A percentile compares a stretch with the other conserved stretches of the same genome.
Conservation (phyloP, 768 basidiomycete species). For the Boletus bicolor region DNA sequence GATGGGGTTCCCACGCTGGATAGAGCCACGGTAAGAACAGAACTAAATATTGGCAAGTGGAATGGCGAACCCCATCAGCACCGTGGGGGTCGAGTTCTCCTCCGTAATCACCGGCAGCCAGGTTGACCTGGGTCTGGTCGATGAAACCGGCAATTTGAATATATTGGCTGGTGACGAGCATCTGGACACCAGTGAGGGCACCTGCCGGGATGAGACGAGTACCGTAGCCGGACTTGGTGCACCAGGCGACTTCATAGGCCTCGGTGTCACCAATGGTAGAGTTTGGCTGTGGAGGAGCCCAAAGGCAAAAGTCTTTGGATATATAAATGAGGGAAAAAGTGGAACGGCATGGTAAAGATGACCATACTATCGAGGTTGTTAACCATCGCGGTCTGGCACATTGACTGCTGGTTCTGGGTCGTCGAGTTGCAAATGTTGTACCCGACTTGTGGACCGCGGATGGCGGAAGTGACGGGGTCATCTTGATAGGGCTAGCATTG, state of each 20-base stretch:
- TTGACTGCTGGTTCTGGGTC: conserved; percentile 56
- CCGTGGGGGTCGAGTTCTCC: conserved; percentile 80
- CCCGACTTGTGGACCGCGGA: conserved; percentile 59
- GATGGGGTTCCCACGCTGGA: conserved; percentile 74
- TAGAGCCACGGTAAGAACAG: conserved; percentile 6
- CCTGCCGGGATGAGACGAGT: conserved; percentile 68
- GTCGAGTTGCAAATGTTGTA: conserved; percentile 70
- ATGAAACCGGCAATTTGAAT: conserved; percentile 61
- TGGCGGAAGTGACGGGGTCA: conserved; percentile 37
- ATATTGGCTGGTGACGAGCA: conserved; percentile 55
- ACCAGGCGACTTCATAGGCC: conserved; percentile 69
- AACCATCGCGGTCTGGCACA: conserved; percentile 66
- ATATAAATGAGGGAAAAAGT: conserved; percentile 24
- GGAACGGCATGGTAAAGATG: not conserved
- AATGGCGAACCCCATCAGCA: conserved; percentile 51
- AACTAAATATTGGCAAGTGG: conserved; percentile 5
- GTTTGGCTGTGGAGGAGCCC: conserved; percentile 50
- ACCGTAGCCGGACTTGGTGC: conserved; percentile 61
- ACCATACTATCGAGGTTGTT: conserved; percentile 47
- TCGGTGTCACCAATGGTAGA: conserved; percentile 64
- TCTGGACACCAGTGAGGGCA: conserved; percentile 62
- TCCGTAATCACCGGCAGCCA: conserved; percentile 54
- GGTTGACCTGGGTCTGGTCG: conserved; percentile 57
- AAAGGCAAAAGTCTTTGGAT: conserved; percentile 66
- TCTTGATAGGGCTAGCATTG: conserved; percentile 48